Percentiles rank a stretch among this genome's conserved stretches.
These are phyloP conservation scores for Stygiomarasmius scandens DNA, from an alignment of 1,284 basidiomycete species.

Conservation along the genomic window DNA sequence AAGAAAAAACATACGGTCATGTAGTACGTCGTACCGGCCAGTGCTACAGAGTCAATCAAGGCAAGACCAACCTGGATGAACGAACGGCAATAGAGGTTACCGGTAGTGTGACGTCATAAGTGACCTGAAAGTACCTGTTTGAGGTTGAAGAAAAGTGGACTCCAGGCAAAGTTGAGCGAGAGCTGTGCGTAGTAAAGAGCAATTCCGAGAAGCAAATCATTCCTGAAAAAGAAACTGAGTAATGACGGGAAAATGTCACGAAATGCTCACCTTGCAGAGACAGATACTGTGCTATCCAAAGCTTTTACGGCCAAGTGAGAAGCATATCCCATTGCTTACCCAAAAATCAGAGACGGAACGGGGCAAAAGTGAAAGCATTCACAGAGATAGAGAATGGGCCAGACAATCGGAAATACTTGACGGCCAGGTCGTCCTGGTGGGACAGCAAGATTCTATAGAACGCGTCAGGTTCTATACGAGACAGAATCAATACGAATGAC, in stretches of 20 bases:
- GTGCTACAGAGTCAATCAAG: conserved; percentile 59
- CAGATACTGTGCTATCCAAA: conserved; percentile 50
- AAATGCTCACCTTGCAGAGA: conserved; percentile 38
- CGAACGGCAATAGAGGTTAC: neutral
- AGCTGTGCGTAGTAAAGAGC: conserved; percentile 74
- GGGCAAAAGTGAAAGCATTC: conserved; percentile 10
- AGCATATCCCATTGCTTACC: conserved; percentile 69
- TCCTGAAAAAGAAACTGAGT: conserved; percentile 29
- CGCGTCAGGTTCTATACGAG: neutral
- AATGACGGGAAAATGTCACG: neutral
- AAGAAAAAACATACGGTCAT: conserved; percentile 55
- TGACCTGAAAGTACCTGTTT: conserved; percentile 39
- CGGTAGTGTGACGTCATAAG: neutral
- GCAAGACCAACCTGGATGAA: conserved; percentile 59
- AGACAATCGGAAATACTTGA: conserved; percentile 61
- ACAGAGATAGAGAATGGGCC: conserved; percentile 56
- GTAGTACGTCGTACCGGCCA: conserved; percentile 63
- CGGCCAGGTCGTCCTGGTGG: conserved; percentile 54
- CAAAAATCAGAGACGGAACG: neutral
- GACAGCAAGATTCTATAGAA: conserved; percentile 38
- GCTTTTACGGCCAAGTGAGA: conserved; percentile 66
- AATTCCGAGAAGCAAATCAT: conserved; percentile 54
- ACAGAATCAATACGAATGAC: neutral
- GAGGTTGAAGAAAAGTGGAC: conserved; percentile 71
- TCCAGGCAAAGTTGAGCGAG: conserved; percentile 70